Conservation (phyloP, 805 yeast species). For the Myxozyma udenii region DNA sequence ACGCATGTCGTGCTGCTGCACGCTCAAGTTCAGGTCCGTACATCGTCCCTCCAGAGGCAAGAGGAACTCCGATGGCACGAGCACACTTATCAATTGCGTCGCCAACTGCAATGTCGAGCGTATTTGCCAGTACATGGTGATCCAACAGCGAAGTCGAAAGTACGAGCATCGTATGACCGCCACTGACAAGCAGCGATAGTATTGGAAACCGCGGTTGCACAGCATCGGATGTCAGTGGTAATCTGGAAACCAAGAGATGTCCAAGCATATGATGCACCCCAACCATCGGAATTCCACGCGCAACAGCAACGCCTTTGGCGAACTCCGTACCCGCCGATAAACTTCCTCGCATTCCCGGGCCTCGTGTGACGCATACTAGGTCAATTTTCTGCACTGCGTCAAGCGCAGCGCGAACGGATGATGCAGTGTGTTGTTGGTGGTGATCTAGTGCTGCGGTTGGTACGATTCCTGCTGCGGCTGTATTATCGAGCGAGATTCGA, state of each 20-base stretch:
- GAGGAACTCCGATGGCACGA: constrained; percentile 66
- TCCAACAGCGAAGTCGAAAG: constrained; percentile 55
- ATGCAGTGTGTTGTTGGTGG: constrained; percentile 61
- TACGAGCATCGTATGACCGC: constrained; percentile 93
- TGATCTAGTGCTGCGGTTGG: constrained; percentile 82
- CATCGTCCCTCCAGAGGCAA: constrained; percentile 58
- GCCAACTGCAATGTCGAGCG: constrained; percentile 87
- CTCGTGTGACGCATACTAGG: constrained; percentile 83
- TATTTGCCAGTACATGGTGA: constrained; percentile 66
- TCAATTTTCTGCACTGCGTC: constrained; percentile 47
- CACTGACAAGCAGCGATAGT: constrained; percentile 75
- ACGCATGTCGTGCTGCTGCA: neutral
- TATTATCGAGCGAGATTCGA: constrained; percentile 64
- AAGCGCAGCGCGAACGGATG: constrained; percentile 49
- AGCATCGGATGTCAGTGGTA: constrained; percentile 30
- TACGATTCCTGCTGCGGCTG: constrained; percentile 70
- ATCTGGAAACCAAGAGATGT: constrained; percentile 68
- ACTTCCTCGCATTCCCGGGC: constrained; percentile 96
- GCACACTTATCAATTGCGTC: constrained; percentile 94
- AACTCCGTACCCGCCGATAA: constrained; percentile 76
- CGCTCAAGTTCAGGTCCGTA: constrained; percentile 78
- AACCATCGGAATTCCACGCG: constrained; percentile 70
- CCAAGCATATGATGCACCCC: constrained; percentile 98
- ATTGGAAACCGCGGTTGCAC: constrained; percentile 66
- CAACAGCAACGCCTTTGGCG: constrained; percentile 80